phyloP scores from a whole-genome alignment of 148 eudicot genomes.

The Bassia scoparia region DNA sequence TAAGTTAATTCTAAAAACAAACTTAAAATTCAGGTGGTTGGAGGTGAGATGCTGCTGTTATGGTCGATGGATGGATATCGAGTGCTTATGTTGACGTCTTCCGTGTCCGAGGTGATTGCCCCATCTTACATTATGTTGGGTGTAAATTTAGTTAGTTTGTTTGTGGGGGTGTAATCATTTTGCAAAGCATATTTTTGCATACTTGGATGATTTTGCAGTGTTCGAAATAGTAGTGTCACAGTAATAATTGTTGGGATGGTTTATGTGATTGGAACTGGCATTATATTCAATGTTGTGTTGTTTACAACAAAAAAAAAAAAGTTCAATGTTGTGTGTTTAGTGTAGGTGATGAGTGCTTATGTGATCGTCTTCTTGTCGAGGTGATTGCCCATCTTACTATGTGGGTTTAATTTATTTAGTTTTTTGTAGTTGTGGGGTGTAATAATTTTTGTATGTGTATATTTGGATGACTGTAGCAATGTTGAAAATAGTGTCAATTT shows the following conservation, averaged over 20 bases:
- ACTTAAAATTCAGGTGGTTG: slow-evolving; percentile 56
- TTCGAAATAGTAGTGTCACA: neutral
- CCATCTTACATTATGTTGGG: neutral
- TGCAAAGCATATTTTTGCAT: neutral
- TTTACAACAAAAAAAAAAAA: too few species aligned
- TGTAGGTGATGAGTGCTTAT: slow-evolving; percentile 52
- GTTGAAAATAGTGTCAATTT: neutral
- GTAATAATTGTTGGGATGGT: neutral
- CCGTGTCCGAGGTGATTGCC: slow-evolving; percentile 62
- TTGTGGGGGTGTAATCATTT: neutral
- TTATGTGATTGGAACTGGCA: neutral
- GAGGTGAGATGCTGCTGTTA: slow-evolving; percentile 78
- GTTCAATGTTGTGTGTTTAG: neutral
- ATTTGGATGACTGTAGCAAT: too few species aligned
- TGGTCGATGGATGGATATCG: slow-evolving; percentile 77
- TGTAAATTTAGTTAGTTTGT: neutral
- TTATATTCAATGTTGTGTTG: too few species aligned
- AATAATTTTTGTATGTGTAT: neutral
- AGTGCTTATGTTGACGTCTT: slow-evolving; percentile 80
- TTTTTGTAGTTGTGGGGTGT: neutral
- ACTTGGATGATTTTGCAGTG: neutral
- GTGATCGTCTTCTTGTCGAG: slow-evolving; percentile 87
- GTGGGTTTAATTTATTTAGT: neutral
- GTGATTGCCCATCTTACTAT: slow-evolving; percentile 10
- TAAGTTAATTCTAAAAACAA: too few species aligned